Conservation (phyloP, 768 basidiomycete genomes). For the Daedaleopsis sinensis region DNA sequence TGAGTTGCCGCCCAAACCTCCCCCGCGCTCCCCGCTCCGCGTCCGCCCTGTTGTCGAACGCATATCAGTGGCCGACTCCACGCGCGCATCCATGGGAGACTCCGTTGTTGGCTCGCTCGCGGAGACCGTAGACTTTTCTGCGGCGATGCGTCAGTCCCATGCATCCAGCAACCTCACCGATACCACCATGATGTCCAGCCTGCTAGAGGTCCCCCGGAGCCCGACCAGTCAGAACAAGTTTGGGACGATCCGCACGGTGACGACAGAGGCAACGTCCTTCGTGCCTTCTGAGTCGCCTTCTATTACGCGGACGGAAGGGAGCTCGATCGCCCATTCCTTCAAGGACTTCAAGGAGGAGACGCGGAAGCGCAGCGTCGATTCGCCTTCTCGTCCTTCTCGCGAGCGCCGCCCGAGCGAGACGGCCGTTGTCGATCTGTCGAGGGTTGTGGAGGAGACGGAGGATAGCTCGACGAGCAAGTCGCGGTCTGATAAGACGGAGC, state of each 20-base stretch:
- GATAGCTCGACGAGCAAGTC: conserved; percentile 43
- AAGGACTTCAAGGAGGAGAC: conserved; percentile 44
- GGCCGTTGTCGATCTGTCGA: conserved; percentile 59
- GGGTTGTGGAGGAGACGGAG: conserved; percentile 70
- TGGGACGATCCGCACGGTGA: conserved; percentile 81
- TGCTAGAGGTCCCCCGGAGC: conserved; percentile 38
- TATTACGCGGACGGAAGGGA: conserved; percentile 66
- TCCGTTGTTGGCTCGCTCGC: conserved; percentile 38
- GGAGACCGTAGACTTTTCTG: conserved; percentile 31
- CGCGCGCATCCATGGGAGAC: conserved; percentile 38
- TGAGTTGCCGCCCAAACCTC: conserved; percentile 41
- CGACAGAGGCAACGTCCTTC: conserved; percentile 76
- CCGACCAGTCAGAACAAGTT: conserved; percentile 54
- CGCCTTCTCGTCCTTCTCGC: conserved; percentile 32
- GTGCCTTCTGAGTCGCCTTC: conserved; percentile 59
- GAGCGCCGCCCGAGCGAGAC: conserved; percentile 71
- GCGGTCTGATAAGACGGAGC: conserved; percentile 24
- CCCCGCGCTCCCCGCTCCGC: conserved; percentile 58
- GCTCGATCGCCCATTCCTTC: conserved; percentile 54
- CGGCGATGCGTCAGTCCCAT: conserved; percentile 59
- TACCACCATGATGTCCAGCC: conserved; percentile 52
- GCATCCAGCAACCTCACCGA: conserved; percentile 66
- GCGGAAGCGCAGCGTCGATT: conserved; percentile 38
- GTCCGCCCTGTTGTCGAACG: conserved; percentile 35
- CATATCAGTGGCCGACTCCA: conserved; percentile 32